phyloP scores from a whole-genome alignment of 352 stramenopile genomes.

The Pythium coloratum region DNA sequence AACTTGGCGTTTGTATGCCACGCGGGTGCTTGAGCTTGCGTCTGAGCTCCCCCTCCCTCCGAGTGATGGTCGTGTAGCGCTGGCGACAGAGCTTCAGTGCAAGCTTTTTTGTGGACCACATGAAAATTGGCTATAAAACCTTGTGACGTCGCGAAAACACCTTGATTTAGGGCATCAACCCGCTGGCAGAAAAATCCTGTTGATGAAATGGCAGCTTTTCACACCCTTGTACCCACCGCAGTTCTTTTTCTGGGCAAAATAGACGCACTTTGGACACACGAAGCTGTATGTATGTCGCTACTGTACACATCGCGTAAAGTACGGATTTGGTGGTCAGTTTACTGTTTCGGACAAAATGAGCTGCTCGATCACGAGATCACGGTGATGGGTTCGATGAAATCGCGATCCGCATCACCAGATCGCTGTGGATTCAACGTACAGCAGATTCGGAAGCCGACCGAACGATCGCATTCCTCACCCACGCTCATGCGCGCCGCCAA shows the following conservation, averaged over 20 bases:
- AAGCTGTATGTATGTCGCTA: not conserved
- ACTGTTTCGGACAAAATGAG: slow-evolving; percentile 11
- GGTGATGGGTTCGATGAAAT: slow-evolving; percentile 1
- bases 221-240: not conserved
- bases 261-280: not conserved
- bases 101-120: not conserved
- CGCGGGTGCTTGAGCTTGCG: not conserved
- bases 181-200: not conserved
- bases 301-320: not conserved
- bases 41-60: not conserved
- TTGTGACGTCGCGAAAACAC: not conserved
- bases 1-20: slow-evolving; percentile 22
- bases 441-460: not conserved
- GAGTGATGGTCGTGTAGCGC: slow-evolving; percentile 24
- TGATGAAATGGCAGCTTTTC: not conserved
- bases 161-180: slow-evolving; percentile 1
- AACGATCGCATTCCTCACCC: slow-evolving; percentile 6
- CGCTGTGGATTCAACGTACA: not conserved
- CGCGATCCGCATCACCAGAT: not conserved
- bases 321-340: slow-evolving; percentile 1
- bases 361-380: not conserved
- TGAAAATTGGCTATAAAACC: not conserved
- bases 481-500: slow-evolving; percentile 25
- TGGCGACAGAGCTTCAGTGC: slow-evolving; percentile 22
- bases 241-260: slow-evolving; percentile 10